Evolutionary conservation across 208 protist species (phyloP).

Genomic region (Herpetomonas samuelpessoai): DNA sequence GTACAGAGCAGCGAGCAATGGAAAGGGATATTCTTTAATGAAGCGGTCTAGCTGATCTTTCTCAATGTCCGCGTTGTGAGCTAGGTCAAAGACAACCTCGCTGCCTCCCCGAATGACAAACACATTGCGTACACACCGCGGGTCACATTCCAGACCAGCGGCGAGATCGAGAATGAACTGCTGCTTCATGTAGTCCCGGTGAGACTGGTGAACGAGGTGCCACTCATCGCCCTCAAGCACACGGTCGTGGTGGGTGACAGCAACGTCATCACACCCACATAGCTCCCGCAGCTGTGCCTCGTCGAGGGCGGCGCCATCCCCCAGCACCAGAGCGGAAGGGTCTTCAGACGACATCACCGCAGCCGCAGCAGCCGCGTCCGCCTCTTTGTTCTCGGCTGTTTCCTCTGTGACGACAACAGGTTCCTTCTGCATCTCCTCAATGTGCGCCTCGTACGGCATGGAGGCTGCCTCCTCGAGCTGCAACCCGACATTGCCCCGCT

Average conservation of each 20-base stretch:
- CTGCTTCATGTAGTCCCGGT: neutral
- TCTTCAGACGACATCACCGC: too few relatives aligned
- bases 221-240: neutral
- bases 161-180: neutral
- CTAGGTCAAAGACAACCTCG: neutral
- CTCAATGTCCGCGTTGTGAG: neutral
- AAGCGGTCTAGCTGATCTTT: neutral
- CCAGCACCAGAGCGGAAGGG: neutral
- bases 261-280: neutral
- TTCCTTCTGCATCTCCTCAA: neutral
- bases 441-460: neutral
- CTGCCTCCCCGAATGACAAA: neutral
- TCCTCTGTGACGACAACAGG: too few relatives aligned
- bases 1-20: neutral
- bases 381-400: neutral
- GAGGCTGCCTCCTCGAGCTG: neutral
- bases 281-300: neutral
- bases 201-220: neutral
- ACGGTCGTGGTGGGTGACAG: neutral
- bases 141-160: neutral
- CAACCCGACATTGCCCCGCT: neutral
- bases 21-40: neutral
- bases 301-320: neutral
- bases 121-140: neutral
- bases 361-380: neutral